Evolutionary conservation across 257 asterid genomes (phyloP).

Genomic region (Solanum piurae): DNA sequence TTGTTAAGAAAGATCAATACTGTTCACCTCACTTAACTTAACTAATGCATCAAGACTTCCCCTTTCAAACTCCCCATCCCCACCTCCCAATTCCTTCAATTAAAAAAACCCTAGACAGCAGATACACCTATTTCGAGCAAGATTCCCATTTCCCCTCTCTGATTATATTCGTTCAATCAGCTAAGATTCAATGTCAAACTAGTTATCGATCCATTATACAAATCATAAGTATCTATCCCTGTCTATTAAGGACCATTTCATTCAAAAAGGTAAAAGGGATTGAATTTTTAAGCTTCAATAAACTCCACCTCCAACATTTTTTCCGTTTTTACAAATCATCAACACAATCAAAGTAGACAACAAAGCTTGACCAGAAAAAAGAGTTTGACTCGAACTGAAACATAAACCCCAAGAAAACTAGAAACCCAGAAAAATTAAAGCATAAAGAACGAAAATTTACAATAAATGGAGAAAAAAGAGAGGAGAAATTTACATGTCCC

Average conservation of each 20-base stretch:
- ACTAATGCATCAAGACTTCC: neutral
- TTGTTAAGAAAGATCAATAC: neutral
- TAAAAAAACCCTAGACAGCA: neutral
- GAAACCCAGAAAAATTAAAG: neutral
- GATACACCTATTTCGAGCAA: neutral
- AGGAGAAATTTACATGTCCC: conserved; percentile 47
- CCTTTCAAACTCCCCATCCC: neutral
- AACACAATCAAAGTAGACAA: neutral
- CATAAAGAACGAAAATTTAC: neutral
- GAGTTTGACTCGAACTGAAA: neutral
- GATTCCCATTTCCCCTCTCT: neutral
- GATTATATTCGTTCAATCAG: neutral
- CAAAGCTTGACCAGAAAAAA: neutral
- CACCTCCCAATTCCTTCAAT: neutral
- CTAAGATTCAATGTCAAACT: neutral
- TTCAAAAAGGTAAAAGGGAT: neutral
- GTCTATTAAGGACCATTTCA: neutral
- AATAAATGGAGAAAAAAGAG: neutral
- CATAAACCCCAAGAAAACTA: neutral
- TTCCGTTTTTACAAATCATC: neutral
- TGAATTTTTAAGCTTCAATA: neutral
- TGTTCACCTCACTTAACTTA: neutral
- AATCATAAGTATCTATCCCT: neutral
- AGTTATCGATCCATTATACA: neutral
- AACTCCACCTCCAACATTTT: neutral